A percentile compares a stretch with the other conserved stretches of the same genome.
phyloP scores from a whole-genome alignment of 352 stramenopile genomes.

The Globisporangium alternatum region DNA sequence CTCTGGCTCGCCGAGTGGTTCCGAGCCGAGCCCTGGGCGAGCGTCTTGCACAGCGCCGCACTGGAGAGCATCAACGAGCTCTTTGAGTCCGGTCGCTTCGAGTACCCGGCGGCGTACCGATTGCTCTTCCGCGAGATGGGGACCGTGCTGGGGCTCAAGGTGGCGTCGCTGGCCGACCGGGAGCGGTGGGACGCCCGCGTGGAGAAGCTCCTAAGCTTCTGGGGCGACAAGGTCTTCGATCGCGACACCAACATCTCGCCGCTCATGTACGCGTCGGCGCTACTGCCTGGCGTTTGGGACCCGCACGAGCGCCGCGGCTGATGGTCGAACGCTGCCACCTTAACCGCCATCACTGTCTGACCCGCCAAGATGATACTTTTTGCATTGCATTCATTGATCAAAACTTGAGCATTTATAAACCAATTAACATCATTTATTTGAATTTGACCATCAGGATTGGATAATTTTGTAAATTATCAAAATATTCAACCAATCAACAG shows the following conservation, averaged over 20 bases:
- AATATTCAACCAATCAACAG: not conserved
- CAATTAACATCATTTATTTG: not conserved
- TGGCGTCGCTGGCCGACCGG: slow-evolving; percentile 14
- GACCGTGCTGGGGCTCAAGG: slow-evolving; percentile 25
- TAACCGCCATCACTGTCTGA: not conserved
- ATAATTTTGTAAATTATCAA: not conserved
- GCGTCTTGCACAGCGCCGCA: slow-evolving; percentile 12
- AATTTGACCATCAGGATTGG: not conserved
- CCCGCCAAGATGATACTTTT: slow-evolving; percentile 7
- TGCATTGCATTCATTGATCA: not conserved
- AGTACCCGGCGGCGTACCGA: slow-evolving; percentile 16
- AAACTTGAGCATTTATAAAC: not conserved
- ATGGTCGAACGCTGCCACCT: not conserved
- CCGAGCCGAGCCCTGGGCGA: slow-evolving; percentile 18
- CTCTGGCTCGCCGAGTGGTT: slow-evolving; percentile 33
- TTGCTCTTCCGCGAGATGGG: slow-evolving; percentile 39
- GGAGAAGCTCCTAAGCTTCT: slow-evolving; percentile 23
- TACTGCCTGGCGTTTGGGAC: slow-evolving; percentile 31
- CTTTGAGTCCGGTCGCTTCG: slow-evolving; percentile 17
- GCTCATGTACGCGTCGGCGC: slow-evolving; percentile 44
- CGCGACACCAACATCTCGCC: slow-evolving; percentile 44
- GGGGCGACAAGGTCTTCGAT: slow-evolving; percentile 22
- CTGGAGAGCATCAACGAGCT: slow-evolving; percentile 23
- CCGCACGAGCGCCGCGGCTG: not conserved
- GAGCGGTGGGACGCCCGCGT: slow-evolving; percentile 21